These are phyloP conservation scores for Piloderma croceum DNA, from an alignment of 768 basidiomycete species.

Conservation along the genomic window DNA sequence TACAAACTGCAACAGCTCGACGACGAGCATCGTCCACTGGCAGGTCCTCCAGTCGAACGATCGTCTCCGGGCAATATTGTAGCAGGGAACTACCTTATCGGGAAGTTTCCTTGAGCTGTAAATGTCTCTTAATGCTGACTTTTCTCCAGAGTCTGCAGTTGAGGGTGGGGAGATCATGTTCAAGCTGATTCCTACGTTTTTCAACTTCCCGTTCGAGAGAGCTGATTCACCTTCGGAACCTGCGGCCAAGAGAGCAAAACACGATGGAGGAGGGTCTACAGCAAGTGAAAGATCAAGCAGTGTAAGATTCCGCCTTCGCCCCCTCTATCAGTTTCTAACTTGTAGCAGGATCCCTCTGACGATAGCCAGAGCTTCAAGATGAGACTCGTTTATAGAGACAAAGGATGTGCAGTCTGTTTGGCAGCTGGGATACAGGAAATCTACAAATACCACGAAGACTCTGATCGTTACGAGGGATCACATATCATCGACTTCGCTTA, in stretches of 20 bases:
- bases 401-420: slow-evolving; percentile 16
- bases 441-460: slow-evolving; percentile 15
- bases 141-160: too few relatives aligned
- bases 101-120: too few relatives aligned
- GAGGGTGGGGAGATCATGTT: too few relatives aligned
- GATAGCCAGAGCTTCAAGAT: slow-evolving; percentile 15
- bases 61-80: slow-evolving; percentile 15
- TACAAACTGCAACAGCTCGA: slow-evolving; percentile 14
- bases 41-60: slow-evolving; percentile 14
- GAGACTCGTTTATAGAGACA: slow-evolving; percentile 16
- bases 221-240: too few relatives aligned
- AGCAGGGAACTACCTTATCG: slow-evolving; percentile 15
- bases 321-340: slow-evolving; percentile 10
- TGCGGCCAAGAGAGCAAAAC: slow-evolving; percentile 10
- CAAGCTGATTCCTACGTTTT: slow-evolving; percentile 11
- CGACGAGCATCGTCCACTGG: too few relatives aligned
- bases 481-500: too few relatives aligned
- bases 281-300: slow-evolving; percentile 9
- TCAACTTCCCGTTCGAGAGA: slow-evolving; percentile 5
- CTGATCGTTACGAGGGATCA: slow-evolving; percentile 12
- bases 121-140: slow-evolving; percentile 11
- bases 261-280: slow-evolving; percentile 6
- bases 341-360: too few relatives aligned
- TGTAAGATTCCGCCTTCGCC: slow-evolving; percentile 10
- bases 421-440: slow-evolving; percentile 11